Conservation (phyloP, 139 green algal genomes). For the Ettlia oleoabundans region DNA sequence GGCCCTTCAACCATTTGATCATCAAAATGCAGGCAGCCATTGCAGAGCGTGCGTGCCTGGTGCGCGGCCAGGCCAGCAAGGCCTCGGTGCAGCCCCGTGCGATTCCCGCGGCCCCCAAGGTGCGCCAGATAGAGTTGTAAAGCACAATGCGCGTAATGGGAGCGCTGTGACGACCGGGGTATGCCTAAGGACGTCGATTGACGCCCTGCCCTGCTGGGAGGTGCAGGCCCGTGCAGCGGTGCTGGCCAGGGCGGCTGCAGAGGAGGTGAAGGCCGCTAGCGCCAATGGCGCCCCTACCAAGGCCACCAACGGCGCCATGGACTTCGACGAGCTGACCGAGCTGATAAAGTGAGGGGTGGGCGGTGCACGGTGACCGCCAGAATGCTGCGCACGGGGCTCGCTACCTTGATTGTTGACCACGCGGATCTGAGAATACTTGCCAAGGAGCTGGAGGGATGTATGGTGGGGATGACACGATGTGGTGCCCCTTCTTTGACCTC, state of each 20-base stretch:
- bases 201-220: too few relatives aligned
- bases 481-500: too few relatives aligned
- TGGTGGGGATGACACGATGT: too few relatives aligned
- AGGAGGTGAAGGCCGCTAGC: conserved; percentile 41
- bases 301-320: conserved; percentile 59
- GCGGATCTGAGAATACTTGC: too few relatives aligned
- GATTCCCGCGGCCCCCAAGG: neutral
- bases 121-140: neutral
- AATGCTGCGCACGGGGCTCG: neutral
- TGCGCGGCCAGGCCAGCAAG: neutral
- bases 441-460: too few relatives aligned
- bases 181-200: too few relatives aligned
- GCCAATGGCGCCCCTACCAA: conserved; percentile 38
- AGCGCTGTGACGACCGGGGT: neutral
- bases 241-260: conserved; percentile 17
- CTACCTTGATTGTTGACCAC: too few relatives aligned
- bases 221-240: conserved; percentile 22
- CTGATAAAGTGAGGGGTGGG: conserved; percentile 80
- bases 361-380: neutral
- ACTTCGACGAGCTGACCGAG: conserved; percentile 88
- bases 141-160: neutral
- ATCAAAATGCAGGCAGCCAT: neutral
- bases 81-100: neutral
- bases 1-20: neutral
- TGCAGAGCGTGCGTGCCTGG: neutral